These are phyloP conservation scores for Ensete ventricosum DNA, from an alignment of 176 grass and related monocot genomes.

Conservation along the genomic window DNA sequence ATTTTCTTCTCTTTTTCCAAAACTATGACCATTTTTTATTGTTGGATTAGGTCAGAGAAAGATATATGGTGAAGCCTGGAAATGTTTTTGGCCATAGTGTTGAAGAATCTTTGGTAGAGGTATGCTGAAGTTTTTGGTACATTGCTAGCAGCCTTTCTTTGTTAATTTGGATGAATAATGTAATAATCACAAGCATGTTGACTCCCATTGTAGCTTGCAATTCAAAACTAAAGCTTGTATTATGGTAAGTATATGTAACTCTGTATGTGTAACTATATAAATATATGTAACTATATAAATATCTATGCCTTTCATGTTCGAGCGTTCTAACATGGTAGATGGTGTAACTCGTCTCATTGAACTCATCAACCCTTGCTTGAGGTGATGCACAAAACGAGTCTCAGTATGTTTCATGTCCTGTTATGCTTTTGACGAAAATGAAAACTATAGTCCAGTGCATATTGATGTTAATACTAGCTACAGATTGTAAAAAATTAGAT, in stretches of 20 bases:
- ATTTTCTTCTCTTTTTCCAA: conserved; percentile 3
- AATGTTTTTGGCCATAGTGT: neutral
- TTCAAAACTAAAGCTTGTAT: neutral
- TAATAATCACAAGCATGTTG: neutral
- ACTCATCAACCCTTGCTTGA: no score
- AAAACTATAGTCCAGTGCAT: no score
- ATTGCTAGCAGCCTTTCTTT: neutral
- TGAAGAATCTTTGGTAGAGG: neutral
- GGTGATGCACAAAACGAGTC: no score
- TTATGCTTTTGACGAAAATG: no score
- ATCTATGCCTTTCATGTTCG: no score
- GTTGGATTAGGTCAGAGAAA: conserved; percentile 26
- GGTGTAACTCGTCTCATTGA: no score
- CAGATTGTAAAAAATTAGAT: no score
- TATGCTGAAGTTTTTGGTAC: neutral
- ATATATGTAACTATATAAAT: no score
- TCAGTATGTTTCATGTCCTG: no score
- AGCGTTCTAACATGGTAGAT: no score
- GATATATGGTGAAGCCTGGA: neutral
- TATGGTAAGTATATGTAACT: neutral
- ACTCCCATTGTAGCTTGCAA: neutral
- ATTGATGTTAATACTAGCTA: no score
- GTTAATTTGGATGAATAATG: neutral
- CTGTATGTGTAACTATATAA: no score
- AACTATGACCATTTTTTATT: conserved; percentile 20